phyloP scores from a whole-genome alignment of 306 rosid genomes.

The Purshia tridentata region DNA sequence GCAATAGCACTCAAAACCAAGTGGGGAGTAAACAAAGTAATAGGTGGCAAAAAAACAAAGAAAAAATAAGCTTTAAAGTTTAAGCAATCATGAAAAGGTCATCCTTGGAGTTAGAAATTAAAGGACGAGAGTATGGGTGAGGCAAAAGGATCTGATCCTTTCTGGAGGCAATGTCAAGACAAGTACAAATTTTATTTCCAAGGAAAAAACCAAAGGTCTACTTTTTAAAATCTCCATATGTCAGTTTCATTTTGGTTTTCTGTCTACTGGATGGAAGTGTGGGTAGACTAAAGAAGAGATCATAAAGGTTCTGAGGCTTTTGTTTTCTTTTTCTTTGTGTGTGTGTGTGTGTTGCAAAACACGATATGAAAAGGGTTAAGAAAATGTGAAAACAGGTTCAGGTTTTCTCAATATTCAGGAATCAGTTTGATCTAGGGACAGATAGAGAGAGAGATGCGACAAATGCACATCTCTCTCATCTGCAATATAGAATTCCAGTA shows the following conservation, averaged over 20 bases:
- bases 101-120: neutral
- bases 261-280: neutral
- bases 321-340: neutral
- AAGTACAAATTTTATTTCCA: neutral
- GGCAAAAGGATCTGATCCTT: neutral
- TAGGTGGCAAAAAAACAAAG: neutral
- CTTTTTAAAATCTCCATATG: neutral
- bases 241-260: neutral
- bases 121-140: neutral
- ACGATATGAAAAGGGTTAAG: neutral
- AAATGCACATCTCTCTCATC: neutral
- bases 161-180: neutral
- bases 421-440: neutral
- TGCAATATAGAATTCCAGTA: neutral
- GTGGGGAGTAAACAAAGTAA: neutral
- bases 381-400: neutral
- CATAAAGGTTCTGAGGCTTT: neutral
- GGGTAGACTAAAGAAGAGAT: neutral
- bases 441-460: neutral
- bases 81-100: too few relatives aligned
- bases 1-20: neutral
- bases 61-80: neutral
- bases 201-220: neutral
- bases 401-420: neutral
- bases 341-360: neutral